Base-by-base conservation (phyloP, 257 asterid species). In the Solanum chilense region DNA sequence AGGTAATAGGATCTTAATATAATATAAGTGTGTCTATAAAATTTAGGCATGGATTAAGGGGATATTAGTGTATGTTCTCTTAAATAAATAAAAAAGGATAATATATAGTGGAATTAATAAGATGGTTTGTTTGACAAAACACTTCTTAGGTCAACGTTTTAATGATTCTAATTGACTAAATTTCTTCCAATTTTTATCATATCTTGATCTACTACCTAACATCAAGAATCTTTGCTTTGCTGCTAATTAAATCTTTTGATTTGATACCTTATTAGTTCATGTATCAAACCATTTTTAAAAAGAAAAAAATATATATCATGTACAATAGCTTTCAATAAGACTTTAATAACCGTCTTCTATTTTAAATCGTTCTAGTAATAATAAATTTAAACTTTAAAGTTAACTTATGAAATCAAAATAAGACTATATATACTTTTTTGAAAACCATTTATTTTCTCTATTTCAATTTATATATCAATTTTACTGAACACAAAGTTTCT, bases 91-190 rank as follows among this genome's bases (percentile, higher is more conserved):
- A 52, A 31, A 68, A 15, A 69, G 9, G 18, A 29, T 64, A 68
- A 25, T 56, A 31, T 12, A 88, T 41, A 25, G 37, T 77, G 16
- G 66, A 78, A 8, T 41, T 29, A 3, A 25, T 86, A 60, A 37
- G 31, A 84, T 78, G 78, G 58, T 78, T 78, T 71, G 84, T 56
- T 85, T 76, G 83, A 84, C 49, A 47, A 78, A 89, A 84, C 89
- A 86, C 86, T 88, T 84, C 20, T 18, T 37, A 75, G 33, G 11
- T 90, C 92, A 91, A 88, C 47, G 27, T 82, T 31, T 29, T 71
- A 87, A 91, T 93, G 86, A 92, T 91, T 71, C n/a, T 42, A 21
- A 44, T 86, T 64, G 92, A 89, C 88, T 52, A 80, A 85, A 86
- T 0, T 9, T 35, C 27, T 60, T 83, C 88, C 89, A 83, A 75